phyloP scores from a whole-genome alignment of 352 stramenopile genomes.

The Globisporangium splendens region DNA sequence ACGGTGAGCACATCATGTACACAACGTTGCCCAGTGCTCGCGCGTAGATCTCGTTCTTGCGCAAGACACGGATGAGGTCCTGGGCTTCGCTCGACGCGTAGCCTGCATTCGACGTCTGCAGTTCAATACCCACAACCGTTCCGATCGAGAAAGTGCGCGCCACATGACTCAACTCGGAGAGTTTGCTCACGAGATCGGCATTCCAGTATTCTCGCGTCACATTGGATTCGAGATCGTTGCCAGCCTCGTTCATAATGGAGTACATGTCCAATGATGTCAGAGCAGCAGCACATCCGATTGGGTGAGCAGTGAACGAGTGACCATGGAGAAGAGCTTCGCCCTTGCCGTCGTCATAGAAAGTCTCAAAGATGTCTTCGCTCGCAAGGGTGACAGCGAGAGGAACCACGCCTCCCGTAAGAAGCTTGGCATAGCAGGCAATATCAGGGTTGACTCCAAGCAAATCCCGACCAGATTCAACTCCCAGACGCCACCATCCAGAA shows the following conservation, averaged over 20 bases:
- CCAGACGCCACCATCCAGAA: constrained; percentile 89
- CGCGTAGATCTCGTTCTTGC: constrained; percentile 68
- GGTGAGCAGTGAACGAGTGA: constrained; percentile 92
- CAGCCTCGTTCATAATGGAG: constrained; percentile 43
- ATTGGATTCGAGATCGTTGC: not conserved
- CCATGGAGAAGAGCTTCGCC: constrained; percentile 86
- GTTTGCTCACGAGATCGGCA: constrained; percentile 27
- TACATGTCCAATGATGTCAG: constrained; percentile 89
- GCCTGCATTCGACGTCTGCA: constrained; percentile 48
- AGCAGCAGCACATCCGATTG: constrained; percentile 85
- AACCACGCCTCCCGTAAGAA: constrained; percentile 88
- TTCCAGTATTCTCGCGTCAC: constrained; percentile 60
- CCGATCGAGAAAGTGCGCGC: constrained; percentile 70
- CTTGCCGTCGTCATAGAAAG: constrained; percentile 88
- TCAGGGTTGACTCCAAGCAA: constrained; percentile 85
- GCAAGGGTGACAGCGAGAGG: constrained; percentile 85
- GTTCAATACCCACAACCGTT: constrained; percentile 74
- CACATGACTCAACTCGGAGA: constrained; percentile 54
- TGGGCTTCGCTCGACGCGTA: constrained; percentile 70
- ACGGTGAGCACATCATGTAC: constrained; percentile 84
- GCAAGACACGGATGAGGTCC: constrained; percentile 56
- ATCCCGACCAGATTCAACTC: constrained; percentile 80
- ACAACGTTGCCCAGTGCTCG: constrained; percentile 79
- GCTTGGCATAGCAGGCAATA: constrained; percentile 90
- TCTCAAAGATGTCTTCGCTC: constrained; percentile 85